Base-by-base conservation (phyloP, 2,329 filamentous ascomycete species). In the Boeremia lycopersici region DNA sequence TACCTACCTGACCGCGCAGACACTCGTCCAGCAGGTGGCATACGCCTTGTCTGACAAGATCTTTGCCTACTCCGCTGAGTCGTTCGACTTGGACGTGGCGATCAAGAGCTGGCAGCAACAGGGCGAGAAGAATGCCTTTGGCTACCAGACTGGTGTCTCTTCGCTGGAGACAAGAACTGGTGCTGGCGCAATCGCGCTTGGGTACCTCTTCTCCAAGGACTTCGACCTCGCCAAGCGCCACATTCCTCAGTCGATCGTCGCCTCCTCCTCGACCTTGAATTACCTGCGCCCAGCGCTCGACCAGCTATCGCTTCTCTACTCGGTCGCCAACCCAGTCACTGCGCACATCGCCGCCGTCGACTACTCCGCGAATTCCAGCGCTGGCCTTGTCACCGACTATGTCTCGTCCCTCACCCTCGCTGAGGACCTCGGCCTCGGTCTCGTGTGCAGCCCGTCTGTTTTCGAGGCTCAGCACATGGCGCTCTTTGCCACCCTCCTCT, bases 201-300 rank as follows among this genome's bases (percentile, higher is more conserved):
- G 95, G 53, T 99, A 99, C 79, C 90, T 98, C 74, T 99, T 98
- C 82, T 97, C 93, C 57, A 91, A 91, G 70, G 95, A 99, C 78
- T 97, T 96, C 70, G 93, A 98, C 74, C 77, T 96, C 69, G 86
- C 85, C 80, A 97, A 95, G 83, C 87, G 93, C 64, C 87, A 95
- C 72, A 87, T 97, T 54, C 93, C 95, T 2, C 95, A 99, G 82
- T 88, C 91, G 13, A 87, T 99, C 60, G 79, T 99, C 60, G 93
- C 92, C 9, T 91, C 92, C 2, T 93, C 92, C 0, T 87, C 90
- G 40, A 93, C 88, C 62, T 81, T 99, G 62, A 85, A 86, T 56
- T 88, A 89, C 71, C 83, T 99, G 70, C 89, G 92, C 36, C 81
- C 87, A n/a, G 85, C 90, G 26, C 82, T 99, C 43, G 93, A 98